Evolutionary conservation across 2,329 filamentous ascomycete genomes (phyloP), one percentile per base, ranked within the genome.

Genomic region (Setomelanomma holmii): DNA sequence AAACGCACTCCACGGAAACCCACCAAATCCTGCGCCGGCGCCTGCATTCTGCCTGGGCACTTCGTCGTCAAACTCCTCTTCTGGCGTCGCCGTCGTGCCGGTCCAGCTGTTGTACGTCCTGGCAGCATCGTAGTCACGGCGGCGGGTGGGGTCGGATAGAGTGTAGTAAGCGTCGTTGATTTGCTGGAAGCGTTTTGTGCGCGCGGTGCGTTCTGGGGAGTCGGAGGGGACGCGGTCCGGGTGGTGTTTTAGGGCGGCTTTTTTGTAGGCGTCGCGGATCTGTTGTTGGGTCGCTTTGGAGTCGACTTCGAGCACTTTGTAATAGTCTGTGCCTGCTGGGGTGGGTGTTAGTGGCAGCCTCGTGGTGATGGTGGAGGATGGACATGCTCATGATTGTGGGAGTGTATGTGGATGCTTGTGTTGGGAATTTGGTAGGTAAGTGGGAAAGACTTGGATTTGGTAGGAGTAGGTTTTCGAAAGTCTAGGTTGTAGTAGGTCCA

Each of bases 151-250:
- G 72, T 98, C 93, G 0, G 90, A 96, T 22, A 98, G 86, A 0
- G 90, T 93, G 75, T 91, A 96, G 81, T 96, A 96, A 57, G 92
- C 91, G 70, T 96, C 92, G 78, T 96, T 96, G 68, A 96, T 90
- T 60, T 90, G 85, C 75, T 96, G 92, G 79, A 96, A 96, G 72
- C 88, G 88, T 69, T 89, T 90, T 5, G 95, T 99, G 68, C 93
- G 89, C 11, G 84, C 76, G 19, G 86, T 76, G 58, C 93, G 90
- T 64, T 98, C 92, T 33, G 93, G 91, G 4, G 91, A 93, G 76
- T 92, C 86, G 60, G 84, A 79, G 22, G 92, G 83, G 35, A 99
- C 91, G 53, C 95, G 90, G 74, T 99, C 95, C 1, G 93, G 93
- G 74, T 98, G 93, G 59, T 90, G 92, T 77, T 95, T 96, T 40